phyloP scores from a whole-genome alignment of 345 rosid species.

The Syzygium jambos region DNA sequence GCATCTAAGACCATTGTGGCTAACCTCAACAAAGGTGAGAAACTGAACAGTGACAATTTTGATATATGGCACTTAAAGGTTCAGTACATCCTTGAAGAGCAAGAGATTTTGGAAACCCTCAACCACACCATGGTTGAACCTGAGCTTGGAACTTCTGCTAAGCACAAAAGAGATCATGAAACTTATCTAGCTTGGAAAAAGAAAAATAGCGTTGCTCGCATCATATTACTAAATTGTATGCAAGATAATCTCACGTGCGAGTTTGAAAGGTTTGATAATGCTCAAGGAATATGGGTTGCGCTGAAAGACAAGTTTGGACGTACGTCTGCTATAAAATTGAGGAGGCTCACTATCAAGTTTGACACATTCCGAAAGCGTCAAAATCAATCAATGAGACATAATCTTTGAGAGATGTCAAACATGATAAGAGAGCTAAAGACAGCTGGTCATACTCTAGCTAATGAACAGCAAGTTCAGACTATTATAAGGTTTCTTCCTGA shows the following conservation, averaged over 20 bases:
- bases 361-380: neutral
- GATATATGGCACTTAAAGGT: too few species aligned
- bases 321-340: neutral
- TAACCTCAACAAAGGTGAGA: too few species aligned
- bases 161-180: too few species aligned
- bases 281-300: neutral
- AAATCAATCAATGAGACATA: neutral
- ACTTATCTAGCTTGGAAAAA: too few species aligned
- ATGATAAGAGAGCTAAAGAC: neutral
- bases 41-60: too few species aligned
- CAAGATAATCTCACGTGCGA: too few species aligned
- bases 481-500: neutral
- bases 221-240: neutral
- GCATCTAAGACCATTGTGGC: too few species aligned
- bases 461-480: neutral
- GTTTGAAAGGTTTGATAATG: neutral
- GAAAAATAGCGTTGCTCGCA: neutral
- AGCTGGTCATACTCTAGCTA: fast-evolving
- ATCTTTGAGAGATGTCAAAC: neutral
- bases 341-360: neutral
- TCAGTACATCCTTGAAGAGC: too few species aligned
- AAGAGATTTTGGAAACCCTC: too few species aligned
- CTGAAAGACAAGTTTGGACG: neutral
- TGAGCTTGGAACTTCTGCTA: too few species aligned
- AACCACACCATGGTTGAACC: too few species aligned